Conservation (phyloP, 1,284 basidiomycete species). For the Austropuccinia psidii region DNA sequence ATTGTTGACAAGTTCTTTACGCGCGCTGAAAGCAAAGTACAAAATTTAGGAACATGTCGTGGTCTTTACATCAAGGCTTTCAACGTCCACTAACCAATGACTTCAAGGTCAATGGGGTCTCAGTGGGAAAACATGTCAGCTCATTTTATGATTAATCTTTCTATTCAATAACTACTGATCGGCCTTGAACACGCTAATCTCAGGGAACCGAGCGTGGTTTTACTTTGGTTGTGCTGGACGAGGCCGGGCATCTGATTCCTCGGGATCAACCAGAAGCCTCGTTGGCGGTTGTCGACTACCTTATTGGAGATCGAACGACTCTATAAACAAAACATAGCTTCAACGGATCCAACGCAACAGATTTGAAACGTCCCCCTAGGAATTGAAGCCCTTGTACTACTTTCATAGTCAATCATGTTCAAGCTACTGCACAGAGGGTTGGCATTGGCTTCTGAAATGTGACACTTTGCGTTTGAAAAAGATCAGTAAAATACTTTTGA, state of each 20-base stretch:
- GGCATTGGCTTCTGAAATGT: no score
- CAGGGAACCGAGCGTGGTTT: background rate
- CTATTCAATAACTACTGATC: background rate
- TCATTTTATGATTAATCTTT: background rate
- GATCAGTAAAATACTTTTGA: no score
- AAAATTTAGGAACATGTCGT: constrained; percentile 45
- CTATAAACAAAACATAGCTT: no score
- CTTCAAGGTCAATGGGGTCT: constrained; percentile 37
- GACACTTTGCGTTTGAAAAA: no score
- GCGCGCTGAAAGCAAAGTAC: no score
- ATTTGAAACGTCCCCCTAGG: no score
- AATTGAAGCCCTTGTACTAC: no score
- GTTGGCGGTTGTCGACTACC: constrained; percentile 43
- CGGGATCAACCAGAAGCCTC: constrained; percentile 43
- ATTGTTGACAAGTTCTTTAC: no score
- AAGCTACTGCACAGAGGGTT: no score
- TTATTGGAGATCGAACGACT: constrained; percentile 42
- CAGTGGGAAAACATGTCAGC: background rate
- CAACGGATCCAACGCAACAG: no score
- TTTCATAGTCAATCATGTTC: no score
- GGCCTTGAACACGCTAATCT: background rate
- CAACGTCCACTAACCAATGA: constrained; percentile 38
- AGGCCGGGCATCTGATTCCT: constrained; percentile 43
- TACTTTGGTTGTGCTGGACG: constrained; percentile 9
- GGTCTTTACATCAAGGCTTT: constrained; percentile 44